Conservation (phyloP, 257 asterid genomes). For the Solanum chmielewskii region DNA sequence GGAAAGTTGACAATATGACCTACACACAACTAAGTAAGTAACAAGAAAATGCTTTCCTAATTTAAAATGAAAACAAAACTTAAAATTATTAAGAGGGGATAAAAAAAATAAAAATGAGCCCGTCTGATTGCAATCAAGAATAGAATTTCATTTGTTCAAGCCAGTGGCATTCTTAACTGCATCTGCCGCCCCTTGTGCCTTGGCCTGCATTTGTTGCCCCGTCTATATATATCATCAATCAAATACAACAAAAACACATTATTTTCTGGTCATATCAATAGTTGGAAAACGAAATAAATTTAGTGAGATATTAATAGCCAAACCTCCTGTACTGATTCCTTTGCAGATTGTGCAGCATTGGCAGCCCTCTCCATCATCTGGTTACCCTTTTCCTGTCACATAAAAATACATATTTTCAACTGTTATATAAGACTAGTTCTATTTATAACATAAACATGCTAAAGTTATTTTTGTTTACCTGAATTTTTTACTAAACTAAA, state of each 20-base stretch:
- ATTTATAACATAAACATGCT: neutral
- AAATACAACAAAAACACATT: neutral
- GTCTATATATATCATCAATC: neutral
- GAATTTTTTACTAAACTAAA: no score
- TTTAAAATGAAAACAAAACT: neutral
- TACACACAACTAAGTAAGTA: neutral
- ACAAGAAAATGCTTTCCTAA: neutral
- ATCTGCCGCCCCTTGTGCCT: slow-evolving; percentile 26
- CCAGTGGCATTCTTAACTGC: slow-evolving; percentile 25
- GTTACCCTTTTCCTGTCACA: neutral
- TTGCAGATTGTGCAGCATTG: slow-evolving; percentile 23
- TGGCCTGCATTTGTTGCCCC: slow-evolving; percentile 18
- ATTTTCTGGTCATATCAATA: neutral
- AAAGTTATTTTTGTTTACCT: neutral
- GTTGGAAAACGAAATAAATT: no score
- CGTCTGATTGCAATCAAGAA: neutral
- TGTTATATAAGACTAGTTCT: neutral
- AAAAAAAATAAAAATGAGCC: neutral
- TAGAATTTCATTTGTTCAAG: neutral
- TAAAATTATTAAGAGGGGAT: neutral
- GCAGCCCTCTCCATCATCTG: slow-evolving; percentile 9
- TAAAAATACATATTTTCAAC: no score
- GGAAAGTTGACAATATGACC: neutral
- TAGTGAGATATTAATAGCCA: no score
- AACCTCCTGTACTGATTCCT: slow-evolving; percentile 18